Evolutionary conservation across 2,329 filamentous ascomycete species (phyloP), one percentile per base, ranked within the genome.

Genomic region (Colletotrichum sp.): DNA sequence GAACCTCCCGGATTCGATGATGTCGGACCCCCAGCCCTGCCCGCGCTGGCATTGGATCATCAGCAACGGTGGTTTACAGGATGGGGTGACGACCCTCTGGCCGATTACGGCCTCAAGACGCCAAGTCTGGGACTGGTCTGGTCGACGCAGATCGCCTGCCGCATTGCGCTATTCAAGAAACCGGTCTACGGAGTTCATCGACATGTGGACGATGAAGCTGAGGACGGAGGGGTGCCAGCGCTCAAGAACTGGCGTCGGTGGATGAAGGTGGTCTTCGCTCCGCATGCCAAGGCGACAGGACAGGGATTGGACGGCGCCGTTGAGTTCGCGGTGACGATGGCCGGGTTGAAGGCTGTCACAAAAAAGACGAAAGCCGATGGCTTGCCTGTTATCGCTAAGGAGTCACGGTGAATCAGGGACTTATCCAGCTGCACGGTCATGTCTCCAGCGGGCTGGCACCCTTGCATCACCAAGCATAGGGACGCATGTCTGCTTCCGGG

Each of bases 41-140:
- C 89, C 15, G 91, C 93, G 1, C 88, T 98, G 49, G 90, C 92
- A 36, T 90, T 98, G 10, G 93, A 98, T 80, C 95, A 98, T 84
- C 96, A 99, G 85, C 95, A 98, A 83, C 91, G 95, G 59, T 98
- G 96, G 92, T 98, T 98, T 85, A 98, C 96, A 6, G 96, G 97
- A 78, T 98, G 97, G 96, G 96, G 96, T 26, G 95, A 98, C 83
- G 89, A 92, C 72, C 86, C 89, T 18, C 80, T 85, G 30, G 83
- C 86, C 24, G 81, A 85, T 15, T 83, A 87, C 65, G 84, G 86
- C 30, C 85, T 94, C 71, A 99, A 98, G 85, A 98, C 95, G 0
- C 96, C 96, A 0, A 95, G 95, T 8, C 86, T 99, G 28, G 96
- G 96, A 1, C 89, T 98, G 9, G 94, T 98, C 13, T 99, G 96